These are phyloP conservation scores for Paradendryphiella salina DNA, from an alignment of 2,329 filamentous ascomycete genomes.

Conservation along the genomic window DNA sequence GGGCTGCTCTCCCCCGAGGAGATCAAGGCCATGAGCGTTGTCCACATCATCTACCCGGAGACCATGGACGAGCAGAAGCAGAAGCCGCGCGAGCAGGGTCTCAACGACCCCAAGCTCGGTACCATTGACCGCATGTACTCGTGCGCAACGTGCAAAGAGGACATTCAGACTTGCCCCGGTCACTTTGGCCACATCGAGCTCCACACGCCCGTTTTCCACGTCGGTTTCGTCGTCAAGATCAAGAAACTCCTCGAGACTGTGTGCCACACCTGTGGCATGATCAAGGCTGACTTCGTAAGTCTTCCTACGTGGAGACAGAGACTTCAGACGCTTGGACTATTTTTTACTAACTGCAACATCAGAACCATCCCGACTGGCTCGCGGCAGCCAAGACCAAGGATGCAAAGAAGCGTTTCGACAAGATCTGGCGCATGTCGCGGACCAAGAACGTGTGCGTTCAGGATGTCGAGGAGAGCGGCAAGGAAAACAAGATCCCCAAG, in stretches of 20 bases:
- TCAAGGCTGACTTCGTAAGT: constrained; percentile 98
- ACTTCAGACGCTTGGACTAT: constrained; percentile 50
- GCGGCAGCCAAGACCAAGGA: constrained; percentile 83
- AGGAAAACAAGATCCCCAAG: constrained; percentile 54
- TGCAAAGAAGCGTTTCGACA: constrained; percentile 90
- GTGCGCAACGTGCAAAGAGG: constrained; percentile 94
- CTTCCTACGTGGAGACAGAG: constrained; percentile 60
- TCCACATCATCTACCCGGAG: constrained; percentile 95
- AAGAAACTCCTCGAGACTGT: constrained; percentile 99
- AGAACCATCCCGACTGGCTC: constrained; percentile 77
- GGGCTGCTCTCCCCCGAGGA: constrained; percentile 96
- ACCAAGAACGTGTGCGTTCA: constrained; percentile 83
- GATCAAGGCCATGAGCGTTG: constrained; percentile 98
- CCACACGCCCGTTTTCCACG: constrained; percentile 92
- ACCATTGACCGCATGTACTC: constrained; percentile 95
- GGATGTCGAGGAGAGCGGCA: constrained; percentile 62
- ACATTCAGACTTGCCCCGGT: constrained; percentile 93
- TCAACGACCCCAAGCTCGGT: constrained; percentile 94
- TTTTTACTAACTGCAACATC: constrained; percentile 61
- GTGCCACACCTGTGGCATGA: constrained; percentile 98
- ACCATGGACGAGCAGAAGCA: constrained; percentile 97
- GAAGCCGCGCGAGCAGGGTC: constrained; percentile 84
- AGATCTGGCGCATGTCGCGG: constrained; percentile 91
- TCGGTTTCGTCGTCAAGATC: constrained; percentile 95
- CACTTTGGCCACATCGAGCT: constrained; percentile 99